phyloP scores from a whole-genome alignment of 306 rosid genomes.

The Comarum palustre region DNA sequence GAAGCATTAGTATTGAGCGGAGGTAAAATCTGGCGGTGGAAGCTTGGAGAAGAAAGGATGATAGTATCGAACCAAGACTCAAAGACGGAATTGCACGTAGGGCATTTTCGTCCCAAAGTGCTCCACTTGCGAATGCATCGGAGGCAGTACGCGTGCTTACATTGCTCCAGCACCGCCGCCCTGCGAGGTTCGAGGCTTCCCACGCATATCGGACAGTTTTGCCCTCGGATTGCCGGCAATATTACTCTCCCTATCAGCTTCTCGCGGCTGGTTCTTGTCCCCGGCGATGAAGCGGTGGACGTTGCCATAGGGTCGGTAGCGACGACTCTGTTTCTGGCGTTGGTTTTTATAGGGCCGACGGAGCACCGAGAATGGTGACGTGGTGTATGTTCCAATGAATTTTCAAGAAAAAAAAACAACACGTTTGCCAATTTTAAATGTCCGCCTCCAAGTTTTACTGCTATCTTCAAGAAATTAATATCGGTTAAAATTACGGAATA shows the following conservation, averaged over 20 bases:
- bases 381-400: no score
- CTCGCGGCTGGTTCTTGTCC: conserved; percentile 21
- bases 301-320: background rate
- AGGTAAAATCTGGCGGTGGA: conserved; percentile 33
- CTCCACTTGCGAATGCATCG: conserved; percentile 59
- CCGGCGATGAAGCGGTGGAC: background rate
- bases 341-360: background rate
- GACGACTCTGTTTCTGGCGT: background rate
- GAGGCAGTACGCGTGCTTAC: conserved; percentile 51
- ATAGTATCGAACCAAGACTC: conserved; percentile 44
- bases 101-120: conserved; percentile 45
- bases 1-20: background rate
- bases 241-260: conserved; percentile 35
- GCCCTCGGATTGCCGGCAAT: conserved; percentile 40
- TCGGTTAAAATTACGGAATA: no score
- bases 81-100: conserved; percentile 56
- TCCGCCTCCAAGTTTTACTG: no score
- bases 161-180: conserved; percentile 41
- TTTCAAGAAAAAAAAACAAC: no score
- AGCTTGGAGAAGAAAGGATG: conserved; percentile 32
- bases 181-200: conserved; percentile 26
- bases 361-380: background rate
- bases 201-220: conserved; percentile 49
- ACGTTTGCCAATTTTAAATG: no score
- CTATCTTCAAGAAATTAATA: no score